Evolutionary conservation across 805 yeast genomes (phyloP).

Genomic region (Tetrapisispora phaffii): DNA sequence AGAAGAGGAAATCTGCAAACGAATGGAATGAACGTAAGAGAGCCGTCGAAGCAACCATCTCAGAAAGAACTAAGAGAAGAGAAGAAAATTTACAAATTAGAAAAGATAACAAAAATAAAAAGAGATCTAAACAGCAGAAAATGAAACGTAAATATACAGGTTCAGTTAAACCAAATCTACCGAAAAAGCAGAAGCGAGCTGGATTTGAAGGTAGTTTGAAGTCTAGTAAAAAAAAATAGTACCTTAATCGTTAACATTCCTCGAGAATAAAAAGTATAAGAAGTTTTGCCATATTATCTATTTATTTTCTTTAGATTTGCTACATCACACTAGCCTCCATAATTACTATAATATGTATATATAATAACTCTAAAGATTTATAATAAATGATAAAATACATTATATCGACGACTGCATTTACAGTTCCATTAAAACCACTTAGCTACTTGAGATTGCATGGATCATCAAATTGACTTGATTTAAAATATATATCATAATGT

Average conservation of each 20-base stretch:
- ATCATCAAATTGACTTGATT: background rate
- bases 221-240: conserved; percentile 20
- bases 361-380: too few relatives aligned
- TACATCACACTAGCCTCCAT: background rate
- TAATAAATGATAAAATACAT: background rate
- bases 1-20: conserved; percentile 73
- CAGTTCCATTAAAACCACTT: background rate
- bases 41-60: conserved; percentile 62
- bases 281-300: background rate
- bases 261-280: background rate
- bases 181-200: conserved; percentile 41
- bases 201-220: conserved; percentile 74
- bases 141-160: conserved; percentile 57
- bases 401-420: background rate
- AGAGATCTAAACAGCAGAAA: conserved; percentile 62
- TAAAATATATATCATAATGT: conserved; percentile 26
- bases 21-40: conserved; percentile 91
- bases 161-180: conserved; percentile 34
- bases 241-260: background rate
- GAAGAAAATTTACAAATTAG: conserved; percentile 84
- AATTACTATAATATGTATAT: background rate
- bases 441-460: background rate
- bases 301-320: background rate
- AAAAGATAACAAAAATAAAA: conserved; percentile 75
- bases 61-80: conserved; percentile 74